A percentile compares a stretch with the other conserved stretches of the same genome.
phyloP scores from a whole-genome alignment of 495 filamentous ascomycete genomes.

The Xylaria venustula region DNA sequence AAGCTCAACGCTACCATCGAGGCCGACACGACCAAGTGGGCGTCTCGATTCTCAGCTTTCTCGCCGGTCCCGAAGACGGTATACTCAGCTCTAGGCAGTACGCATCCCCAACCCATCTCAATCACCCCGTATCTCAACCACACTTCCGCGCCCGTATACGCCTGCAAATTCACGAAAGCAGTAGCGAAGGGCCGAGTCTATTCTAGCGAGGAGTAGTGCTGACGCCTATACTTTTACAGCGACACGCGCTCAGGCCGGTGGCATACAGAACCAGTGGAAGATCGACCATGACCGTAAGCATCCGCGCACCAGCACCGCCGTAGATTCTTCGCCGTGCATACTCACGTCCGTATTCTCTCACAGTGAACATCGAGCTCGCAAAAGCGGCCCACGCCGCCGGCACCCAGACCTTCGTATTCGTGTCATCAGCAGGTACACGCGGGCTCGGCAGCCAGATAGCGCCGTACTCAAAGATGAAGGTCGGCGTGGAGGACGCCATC shows the following conservation, averaged over 20 bases:
- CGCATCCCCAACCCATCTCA: background rate
- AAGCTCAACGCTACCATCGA: conserved; percentile 52
- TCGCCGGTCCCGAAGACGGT: conserved; percentile 58
- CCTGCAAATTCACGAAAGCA: too few species aligned
- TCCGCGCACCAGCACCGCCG: background rate
- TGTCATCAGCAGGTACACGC: conserved; percentile 55
- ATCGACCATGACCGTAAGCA: conserved; percentile 63
- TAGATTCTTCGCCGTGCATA: too few species aligned
- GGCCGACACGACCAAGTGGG: conserved; percentile 55
- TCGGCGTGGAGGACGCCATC: conserved; percentile 74
- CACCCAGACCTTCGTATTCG: conserved; percentile 64
- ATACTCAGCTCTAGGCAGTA: conserved; percentile 62
- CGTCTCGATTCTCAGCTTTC: conserved; percentile 49
- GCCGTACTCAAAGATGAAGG: conserved; percentile 73
- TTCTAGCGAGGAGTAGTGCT: background rate
- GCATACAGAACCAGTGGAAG: conserved; percentile 70
- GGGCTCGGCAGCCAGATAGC: conserved; percentile 32
- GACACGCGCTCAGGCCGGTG: conserved; percentile 62
- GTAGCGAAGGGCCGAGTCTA: too few species aligned
- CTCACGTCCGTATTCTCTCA: too few species aligned
- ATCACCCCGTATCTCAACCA: background rate
- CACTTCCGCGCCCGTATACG: background rate
- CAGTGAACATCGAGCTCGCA: conserved; percentile 66
- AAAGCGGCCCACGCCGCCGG: conserved; percentile 63
- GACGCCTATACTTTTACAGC: conserved; percentile 19